Conservation (phyloP, 352 stramenopile species). For the Hyaloperonospora arabidopsidis region DNA sequence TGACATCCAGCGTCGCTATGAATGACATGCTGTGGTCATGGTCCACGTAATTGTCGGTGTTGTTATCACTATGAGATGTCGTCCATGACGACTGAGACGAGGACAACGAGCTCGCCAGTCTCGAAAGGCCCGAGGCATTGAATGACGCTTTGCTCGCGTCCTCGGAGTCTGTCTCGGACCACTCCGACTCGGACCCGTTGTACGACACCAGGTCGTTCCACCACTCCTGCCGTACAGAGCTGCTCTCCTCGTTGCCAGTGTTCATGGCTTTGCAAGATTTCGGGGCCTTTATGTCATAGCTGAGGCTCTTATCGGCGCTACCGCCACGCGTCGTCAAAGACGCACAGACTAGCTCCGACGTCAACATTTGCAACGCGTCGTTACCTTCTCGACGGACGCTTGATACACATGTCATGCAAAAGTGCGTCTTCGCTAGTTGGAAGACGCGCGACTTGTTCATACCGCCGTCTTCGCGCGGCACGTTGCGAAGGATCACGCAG, state of each 20-base stretch:
- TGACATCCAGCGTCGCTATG: slow-evolving; percentile 37
- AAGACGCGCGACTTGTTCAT: slow-evolving; percentile 34
- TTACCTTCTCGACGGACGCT: slow-evolving; percentile 26
- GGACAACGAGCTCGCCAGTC: slow-evolving; percentile 25
- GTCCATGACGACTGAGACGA: slow-evolving; percentile 29
- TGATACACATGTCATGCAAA: slow-evolving; percentile 51
- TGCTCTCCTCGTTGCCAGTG: slow-evolving; percentile 6
- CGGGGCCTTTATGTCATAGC: slow-evolving; percentile 3
- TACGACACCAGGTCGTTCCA: slow-evolving; percentile 20
- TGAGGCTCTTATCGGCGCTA: slow-evolving; percentile 1
- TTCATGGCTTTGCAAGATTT: slow-evolving; percentile 14
- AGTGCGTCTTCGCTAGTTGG: slow-evolving; percentile 48
- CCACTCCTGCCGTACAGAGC: slow-evolving; percentile 10
- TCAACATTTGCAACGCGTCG: slow-evolving; percentile 6
- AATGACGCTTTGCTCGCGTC: slow-evolving; percentile 29
- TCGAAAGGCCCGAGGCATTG: slow-evolving; percentile 23
- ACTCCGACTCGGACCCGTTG: slow-evolving; percentile 30
- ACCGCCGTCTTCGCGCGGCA: slow-evolving; percentile 20
- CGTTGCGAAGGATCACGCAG: slow-evolving; percentile 50
- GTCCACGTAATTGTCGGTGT: slow-evolving; percentile 24
- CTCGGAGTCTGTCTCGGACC: slow-evolving; percentile 40
- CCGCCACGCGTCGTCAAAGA: slow-evolving; percentile 10
- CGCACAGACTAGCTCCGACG: slow-evolving; percentile 1
- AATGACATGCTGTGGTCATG: slow-evolving; percentile 33
- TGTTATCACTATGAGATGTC: too few relatives aligned